Evolutionary conservation across 345 rosid species (phyloP), one percentile per base, ranked within the genome.

Genomic region (Linum tenue): DNA sequence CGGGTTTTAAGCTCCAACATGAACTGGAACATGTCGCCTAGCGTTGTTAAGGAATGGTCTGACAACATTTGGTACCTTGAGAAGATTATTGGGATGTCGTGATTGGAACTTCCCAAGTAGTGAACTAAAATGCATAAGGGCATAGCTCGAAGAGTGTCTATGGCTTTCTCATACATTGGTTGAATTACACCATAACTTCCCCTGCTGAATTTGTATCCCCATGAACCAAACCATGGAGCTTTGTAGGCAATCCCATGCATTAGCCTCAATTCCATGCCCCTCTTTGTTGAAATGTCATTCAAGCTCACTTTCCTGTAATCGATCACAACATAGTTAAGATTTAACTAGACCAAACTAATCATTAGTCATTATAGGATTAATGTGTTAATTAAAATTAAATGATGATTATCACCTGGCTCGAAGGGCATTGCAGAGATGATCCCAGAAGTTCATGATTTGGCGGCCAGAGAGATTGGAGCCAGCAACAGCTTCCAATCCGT

Each of bases 371-470:
- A 22, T 22, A 22, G 31, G 31, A 22, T 22, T 22, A 22, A 22
- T 22, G 31, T 22, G 31, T 22, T 22, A 22, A 22, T 48, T 9
- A 48, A 48, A 15, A 41, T 41, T 41, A 31, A 22, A 6, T 16
- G 41, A 8, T 11, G 31, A 36, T n/a, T 11, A 69, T 73, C 70
- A 92, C 98, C 96, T 90, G 69, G 96, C 97, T 73, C 75, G 81
- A 59, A 92, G 69, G 48, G 85, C 84, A 1, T 78, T 77, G 75
- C 97, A 92, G 37, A 90, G 64, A n/a, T 96, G 96, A 68, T 90
- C 95, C 96, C 96, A 90, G 58, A 92, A 82, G 4, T 85, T 87
- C 90, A 92, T 90, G 80, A 92, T 67, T 65, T 84, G 92, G 39
- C 77, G 69, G 41, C 96, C 98, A 8, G 84, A 68, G 76, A 92